A percentile compares a stretch with the other conserved stretches of the same genome.
Evolutionary conservation across 805 yeast genomes (phyloP).

Genomic region (Saturnispora silvae): DNA sequence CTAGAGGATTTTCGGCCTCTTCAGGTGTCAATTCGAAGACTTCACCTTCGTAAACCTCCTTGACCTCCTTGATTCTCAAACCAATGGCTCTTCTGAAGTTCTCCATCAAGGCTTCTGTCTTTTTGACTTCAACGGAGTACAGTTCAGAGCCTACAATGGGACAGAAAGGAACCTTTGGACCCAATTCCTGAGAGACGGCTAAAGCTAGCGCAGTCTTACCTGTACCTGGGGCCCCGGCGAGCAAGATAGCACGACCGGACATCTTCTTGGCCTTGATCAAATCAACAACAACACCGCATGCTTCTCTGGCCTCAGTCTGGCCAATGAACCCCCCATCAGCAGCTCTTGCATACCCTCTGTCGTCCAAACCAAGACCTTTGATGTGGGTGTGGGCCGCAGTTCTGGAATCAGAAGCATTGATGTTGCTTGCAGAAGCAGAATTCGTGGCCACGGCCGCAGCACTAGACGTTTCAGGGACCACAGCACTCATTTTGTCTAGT

Average conservation of each 20-base stretch:
- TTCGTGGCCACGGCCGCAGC: not conserved
- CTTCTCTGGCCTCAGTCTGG: constrained; percentile 80
- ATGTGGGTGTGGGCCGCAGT: constrained; percentile 96
- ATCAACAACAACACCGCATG: constrained; percentile 89
- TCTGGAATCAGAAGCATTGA: constrained; percentile 19
- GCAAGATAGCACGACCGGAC: constrained; percentile 90
- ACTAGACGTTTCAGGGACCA: constrained; percentile 3
- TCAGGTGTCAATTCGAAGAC: constrained; percentile 80
- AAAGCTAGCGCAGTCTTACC: constrained; percentile 98
- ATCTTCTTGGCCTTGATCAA: constrained; percentile 90
- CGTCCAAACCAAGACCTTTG: constrained; percentile 93
- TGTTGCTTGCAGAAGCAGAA: constrained; percentile 5
- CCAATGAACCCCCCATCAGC: constrained; percentile 96
- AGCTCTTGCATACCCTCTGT: constrained; percentile 70
- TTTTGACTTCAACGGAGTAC: constrained; percentile 81
- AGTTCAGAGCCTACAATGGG: constrained; percentile 92
- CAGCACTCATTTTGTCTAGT: not conserved
- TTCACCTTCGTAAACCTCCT: constrained; percentile 97
- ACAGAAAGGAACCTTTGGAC: constrained; percentile 83
- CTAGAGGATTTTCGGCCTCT: constrained; percentile 92
- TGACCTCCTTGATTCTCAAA: constrained; percentile 88
- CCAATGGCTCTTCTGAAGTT: constrained; percentile 96
- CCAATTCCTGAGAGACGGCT: constrained; percentile 72
- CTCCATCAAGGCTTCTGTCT: constrained; percentile 94
- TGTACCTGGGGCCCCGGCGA: constrained; percentile 98